Conservation (phyloP, 1,284 basidiomycete genomes). For the Leccinum griseonigrum region DNA sequence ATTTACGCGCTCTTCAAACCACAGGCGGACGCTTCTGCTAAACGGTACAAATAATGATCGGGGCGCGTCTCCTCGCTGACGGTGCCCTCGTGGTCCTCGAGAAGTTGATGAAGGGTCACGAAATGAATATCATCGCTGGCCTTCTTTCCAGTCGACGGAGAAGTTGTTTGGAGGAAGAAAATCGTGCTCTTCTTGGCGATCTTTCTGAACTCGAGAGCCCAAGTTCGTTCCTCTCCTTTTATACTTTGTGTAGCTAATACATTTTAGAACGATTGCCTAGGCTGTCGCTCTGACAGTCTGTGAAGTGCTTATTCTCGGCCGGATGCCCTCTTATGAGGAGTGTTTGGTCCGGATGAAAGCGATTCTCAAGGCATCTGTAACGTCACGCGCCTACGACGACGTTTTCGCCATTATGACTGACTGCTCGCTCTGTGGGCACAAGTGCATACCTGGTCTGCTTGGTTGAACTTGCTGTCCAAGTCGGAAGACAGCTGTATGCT, state of each 20-base stretch:
- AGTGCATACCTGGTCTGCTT: too few species aligned
- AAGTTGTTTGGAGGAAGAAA: slow-evolving; percentile 89
- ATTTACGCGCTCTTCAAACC: slow-evolving; percentile 86
- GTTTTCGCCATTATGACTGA: too few species aligned
- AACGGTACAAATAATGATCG: slow-evolving; percentile 91
- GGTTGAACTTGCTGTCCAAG: too few species aligned
- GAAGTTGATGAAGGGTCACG: slow-evolving; percentile 85
- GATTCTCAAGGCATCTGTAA: slow-evolving; percentile 87
- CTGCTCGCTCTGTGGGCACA: too few species aligned
- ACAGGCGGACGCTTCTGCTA: slow-evolving; percentile 91
- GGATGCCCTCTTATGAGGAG: slow-evolving; percentile 97
- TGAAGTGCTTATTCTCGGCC: slow-evolving; percentile 93
- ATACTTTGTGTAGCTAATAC: slow-evolving; percentile 6
- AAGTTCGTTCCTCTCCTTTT: slow-evolving; percentile 48
- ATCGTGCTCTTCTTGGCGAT: slow-evolving; percentile 59
- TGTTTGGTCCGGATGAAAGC: slow-evolving; percentile 92
- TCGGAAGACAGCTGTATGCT: too few species aligned
- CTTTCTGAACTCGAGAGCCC: slow-evolving; percentile 79
- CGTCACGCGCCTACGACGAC: slow-evolving; percentile 19
- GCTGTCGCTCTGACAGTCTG: slow-evolving; percentile 93
- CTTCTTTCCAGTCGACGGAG: slow-evolving; percentile 80
- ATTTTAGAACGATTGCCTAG: slow-evolving; percentile 69
- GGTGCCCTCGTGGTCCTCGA: slow-evolving; percentile 90
- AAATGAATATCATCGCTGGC: slow-evolving; percentile 71
- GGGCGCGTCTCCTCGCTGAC: slow-evolving; percentile 89